Conservation (phyloP, 2,329 filamentous ascomycete genomes). For the Shiraia bambusicola region DNA sequence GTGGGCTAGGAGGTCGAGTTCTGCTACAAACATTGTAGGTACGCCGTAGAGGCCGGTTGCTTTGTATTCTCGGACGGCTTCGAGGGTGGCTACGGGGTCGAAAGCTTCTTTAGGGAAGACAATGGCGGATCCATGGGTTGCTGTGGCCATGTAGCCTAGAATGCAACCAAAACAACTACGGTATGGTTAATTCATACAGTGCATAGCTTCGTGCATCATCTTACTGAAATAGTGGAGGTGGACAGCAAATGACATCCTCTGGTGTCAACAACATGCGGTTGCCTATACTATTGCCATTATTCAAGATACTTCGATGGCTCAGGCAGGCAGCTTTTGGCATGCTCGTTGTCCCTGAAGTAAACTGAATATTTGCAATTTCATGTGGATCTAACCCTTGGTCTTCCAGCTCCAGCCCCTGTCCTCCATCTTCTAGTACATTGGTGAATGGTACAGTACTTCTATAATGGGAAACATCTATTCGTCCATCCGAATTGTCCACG, state of each 20-base stretch:
- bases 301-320: slow-evolving; percentile 81
- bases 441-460: slow-evolving; percentile 47
- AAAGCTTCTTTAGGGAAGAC: slow-evolving; percentile 87
- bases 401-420: slow-evolving; percentile 46
- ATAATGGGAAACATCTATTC: slow-evolving; percentile 48
- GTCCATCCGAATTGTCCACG: slow-evolving; percentile 71
- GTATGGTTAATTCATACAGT: slow-evolving; percentile 5
- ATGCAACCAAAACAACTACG: slow-evolving; percentile 80
- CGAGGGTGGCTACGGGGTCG: slow-evolving; percentile 71
- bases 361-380: slow-evolving; percentile 92
- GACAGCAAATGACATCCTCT: slow-evolving; percentile 67
- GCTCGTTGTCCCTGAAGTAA: slow-evolving; percentile 93
- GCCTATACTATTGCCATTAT: slow-evolving; percentile 86
- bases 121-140: slow-evolving; percentile 77
- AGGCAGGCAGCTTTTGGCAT: slow-evolving; percentile 90
- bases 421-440: slow-evolving; percentile 49
- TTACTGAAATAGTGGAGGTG: slow-evolving; percentile 58
- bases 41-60: slow-evolving; percentile 81
- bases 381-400: slow-evolving; percentile 55
- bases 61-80: slow-evolving; percentile 62
- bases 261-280: slow-evolving; percentile 78
- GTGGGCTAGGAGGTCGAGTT: slow-evolving; percentile 72
- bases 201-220: background rate
- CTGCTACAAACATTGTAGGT: slow-evolving; percentile 89
- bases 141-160: slow-evolving; percentile 93